Evolutionary conservation across 2,329 filamentous ascomycete species (phyloP), one percentile per base, ranked within the genome.

Genomic region (Metarhizium sp.): DNA sequence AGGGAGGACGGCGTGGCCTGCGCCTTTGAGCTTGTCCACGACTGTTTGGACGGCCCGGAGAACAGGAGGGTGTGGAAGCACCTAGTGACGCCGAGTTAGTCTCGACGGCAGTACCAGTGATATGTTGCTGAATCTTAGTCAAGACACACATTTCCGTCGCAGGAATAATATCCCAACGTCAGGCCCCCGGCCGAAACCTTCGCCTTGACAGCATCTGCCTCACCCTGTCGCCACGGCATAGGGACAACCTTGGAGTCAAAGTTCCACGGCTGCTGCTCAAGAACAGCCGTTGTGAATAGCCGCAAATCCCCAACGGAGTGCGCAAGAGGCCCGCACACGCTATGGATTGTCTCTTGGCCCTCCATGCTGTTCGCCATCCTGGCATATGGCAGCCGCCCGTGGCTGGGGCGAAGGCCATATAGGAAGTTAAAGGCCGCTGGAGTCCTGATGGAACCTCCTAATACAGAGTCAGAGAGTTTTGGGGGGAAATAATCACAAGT

Each of bases 321-420:
- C 25, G 25, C 25, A 25, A 25, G 25, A 25, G 25, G 25, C 25
- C 25, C 25, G 25, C 25, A 25, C 3, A 25, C 25, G 25, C 25
- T 25, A 25, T 25, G 25, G 3, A 25, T 25, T 3, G 25, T 25
- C 25, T 30, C 42, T 18, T 45, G 42, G 7, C 55, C 49, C 16
- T 34, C 20, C 14, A 16, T 52, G 2, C 6, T n/a, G n/a, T 25
- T 69, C 3, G 64, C 65, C 0, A 62, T 61, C 20, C 65, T 62
- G 0, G 53, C 54, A 3, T 57, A 64, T 0, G 82, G 80, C 52
- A 85, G 81, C 2, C 83, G 74, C 14, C 80, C 79, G 50, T 77
- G 75, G 0, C 78, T 82, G 0, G 81, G 78, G 4, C 76, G 74
- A 20, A 84, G 73, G 2, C 79, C 78, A 59, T 78, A 82, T 50